A percentile compares a stretch with the other conserved stretches of the same genome.
These are phyloP conservation scores for Arctium minus DNA, from an alignment of 129 eudicot species.

Conservation along the genomic window DNA sequence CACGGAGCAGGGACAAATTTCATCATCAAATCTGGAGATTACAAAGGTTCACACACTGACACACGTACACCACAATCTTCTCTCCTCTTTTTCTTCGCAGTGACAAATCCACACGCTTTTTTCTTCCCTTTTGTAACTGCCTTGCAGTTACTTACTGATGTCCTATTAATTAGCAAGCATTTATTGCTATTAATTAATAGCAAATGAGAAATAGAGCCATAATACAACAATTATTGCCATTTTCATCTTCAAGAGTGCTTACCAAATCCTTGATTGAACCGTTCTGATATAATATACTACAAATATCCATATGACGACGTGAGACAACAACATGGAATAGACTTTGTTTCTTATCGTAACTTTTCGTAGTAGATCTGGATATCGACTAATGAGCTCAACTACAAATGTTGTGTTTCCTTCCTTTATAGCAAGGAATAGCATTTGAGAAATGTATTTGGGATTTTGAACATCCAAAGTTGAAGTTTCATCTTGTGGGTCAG, in stretches of 20 bases:
- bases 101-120: too few relatives aligned
- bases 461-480: conserved; percentile 2
- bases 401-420: conserved; percentile 23
- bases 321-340: conserved; percentile 24
- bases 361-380: conserved; percentile 18
- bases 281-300: conserved; percentile 3
- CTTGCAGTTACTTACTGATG: too few relatives aligned
- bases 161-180: too few relatives aligned
- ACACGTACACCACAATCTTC: too few relatives aligned
- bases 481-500: not conserved
- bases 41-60: too few relatives aligned
- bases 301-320: conserved; percentile 13
- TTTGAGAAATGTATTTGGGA: conserved; percentile 20
- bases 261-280: conserved; percentile 8
- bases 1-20: too few relatives aligned
- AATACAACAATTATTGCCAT: conserved; percentile 7
- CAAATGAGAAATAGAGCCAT: too few relatives aligned
- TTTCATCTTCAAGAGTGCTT: not conserved
- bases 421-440: conserved; percentile 29
- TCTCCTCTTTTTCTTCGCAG: too few relatives aligned
- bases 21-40: too few relatives aligned
- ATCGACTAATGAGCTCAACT: not conserved
- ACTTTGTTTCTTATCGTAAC: conserved; percentile 3
- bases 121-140: too few relatives aligned
- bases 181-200: too few relatives aligned